Evolutionary conservation across 257 asterid species (phyloP).

Genomic region (Primulina huaijiensis): DNA sequence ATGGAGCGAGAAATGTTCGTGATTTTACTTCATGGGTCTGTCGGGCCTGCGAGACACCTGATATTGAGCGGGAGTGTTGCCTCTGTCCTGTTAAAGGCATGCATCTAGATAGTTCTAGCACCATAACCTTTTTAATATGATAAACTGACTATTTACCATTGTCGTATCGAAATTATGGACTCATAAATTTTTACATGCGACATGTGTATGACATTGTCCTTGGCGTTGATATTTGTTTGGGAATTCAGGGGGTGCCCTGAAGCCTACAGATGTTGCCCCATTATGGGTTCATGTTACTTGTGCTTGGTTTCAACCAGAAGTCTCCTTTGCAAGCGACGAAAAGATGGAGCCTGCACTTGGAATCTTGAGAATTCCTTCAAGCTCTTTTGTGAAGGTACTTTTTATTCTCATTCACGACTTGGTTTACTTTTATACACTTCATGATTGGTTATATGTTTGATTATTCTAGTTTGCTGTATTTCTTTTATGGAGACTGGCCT

Average conservation of each 20-base stretch:
- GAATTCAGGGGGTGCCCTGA: conserved; percentile 84
- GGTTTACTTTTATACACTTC: conserved; percentile 2
- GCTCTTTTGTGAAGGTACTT: conserved; percentile 82
- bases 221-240: conserved; percentile 24
- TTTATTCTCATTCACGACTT: conserved; percentile 13
- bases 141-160: conserved; percentile 1
- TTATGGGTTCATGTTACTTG: conserved; percentile 98
- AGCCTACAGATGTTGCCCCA: conserved; percentile 84
- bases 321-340: conserved; percentile 87
- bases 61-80: conserved; percentile 92
- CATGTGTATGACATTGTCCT: background rate
- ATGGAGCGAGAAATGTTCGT: conserved; percentile 90
- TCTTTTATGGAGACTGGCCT: background rate
- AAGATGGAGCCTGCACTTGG: conserved; percentile 98
- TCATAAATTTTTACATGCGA: conserved; percentile 4
- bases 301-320: conserved; percentile 99
- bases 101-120: background rate
- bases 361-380: conserved; percentile 85
- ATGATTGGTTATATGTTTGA: conserved; percentile 1
- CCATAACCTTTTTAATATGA: background rate
- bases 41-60: conserved; percentile 94
- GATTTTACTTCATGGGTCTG: conserved; percentile 99
- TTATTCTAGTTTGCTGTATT: conserved; percentile 16
- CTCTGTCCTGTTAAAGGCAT: conserved; percentile 98
- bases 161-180: background rate